Base-by-base conservation (phyloP, 345 rosid genomes). In the Lepidium aucheri region DNA sequence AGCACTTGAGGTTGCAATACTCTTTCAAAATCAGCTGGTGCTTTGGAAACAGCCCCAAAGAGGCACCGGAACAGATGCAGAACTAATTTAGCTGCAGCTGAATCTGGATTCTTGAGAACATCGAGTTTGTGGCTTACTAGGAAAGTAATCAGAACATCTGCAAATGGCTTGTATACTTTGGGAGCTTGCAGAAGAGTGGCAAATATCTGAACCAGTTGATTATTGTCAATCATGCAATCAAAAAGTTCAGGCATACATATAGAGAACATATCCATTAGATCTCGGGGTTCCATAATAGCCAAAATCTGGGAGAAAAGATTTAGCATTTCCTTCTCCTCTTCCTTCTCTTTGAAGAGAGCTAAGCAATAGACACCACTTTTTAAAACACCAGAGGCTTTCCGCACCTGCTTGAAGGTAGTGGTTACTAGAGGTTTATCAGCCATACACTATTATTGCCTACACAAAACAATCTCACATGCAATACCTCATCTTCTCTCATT, bases 191-290 rank as follows among this genome's bases (percentile, higher is more conserved):
- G 59, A 68, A 90, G 95, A 15, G 86, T 78, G 9, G 97, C 84
- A 79, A 88, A 90, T 70, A 94, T 90, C 50, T 81, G 92, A 74
- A 87, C 93, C 76, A 94, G 76, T 69, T 90, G 99, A 65, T 82
- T 84, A 74, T 84, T 90, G 76, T 78, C 79, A 75, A 86, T 83
- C 97, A 94, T 90, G 92, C 88, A 86, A 70, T 88, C 96, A 75
- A 94, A 90, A 65, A 94, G 96, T 82, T 84, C 95, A 63, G 96
- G 89, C 89, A 94, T 79, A 49, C 99, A 94, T 79, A 90, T 76
- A 4, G 97, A 88, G 78, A 94, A 89, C 96, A 94, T 86, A 77
- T 94, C 97, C 99, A 90, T 90, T 12, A 90, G 95, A 84, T 94
- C 95, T 59, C 97, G 90, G 35, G 99, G 93, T 80, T 94, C 99